Evolutionary conservation across 2,329 filamentous ascomycete species (phyloP).

Genomic region (Talaromyces sp.): DNA sequence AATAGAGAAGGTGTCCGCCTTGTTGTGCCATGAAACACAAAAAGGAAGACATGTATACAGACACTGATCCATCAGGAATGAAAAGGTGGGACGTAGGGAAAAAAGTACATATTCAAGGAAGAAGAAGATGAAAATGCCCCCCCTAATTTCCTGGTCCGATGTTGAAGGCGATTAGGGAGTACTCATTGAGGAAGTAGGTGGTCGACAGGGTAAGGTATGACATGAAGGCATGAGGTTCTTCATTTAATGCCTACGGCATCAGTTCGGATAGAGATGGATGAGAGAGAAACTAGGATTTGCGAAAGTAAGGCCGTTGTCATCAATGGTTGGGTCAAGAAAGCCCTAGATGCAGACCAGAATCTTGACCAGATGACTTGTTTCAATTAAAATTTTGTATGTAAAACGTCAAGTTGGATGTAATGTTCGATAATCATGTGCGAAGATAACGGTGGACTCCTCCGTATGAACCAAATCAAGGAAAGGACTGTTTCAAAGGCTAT

Average conservation of each 20-base stretch:
- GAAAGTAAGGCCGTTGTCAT: neutral
- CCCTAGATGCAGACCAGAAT: neutral
- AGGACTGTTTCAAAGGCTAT: slow-evolving; percentile 6
- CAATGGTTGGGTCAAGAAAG: neutral
- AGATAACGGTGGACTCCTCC: neutral
- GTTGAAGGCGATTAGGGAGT: no score
- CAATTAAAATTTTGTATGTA: slow-evolving; percentile 1
- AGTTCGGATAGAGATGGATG: neutral
- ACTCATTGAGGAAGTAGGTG: neutral
- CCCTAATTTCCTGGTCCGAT: no score
- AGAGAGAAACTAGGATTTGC: neutral
- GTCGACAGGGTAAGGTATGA: neutral
- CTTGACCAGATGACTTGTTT: slow-evolving; percentile 1
- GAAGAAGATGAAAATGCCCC: no score
- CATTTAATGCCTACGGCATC: neutral
- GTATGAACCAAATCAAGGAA: neutral
- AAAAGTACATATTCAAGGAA: no score
- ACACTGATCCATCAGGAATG: no score
- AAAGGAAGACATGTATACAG: no score
- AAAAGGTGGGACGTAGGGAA: no score
- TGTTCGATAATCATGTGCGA: no score
- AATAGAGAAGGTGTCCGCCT: no score
- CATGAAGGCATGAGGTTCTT: neutral
- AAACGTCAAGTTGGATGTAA: neutral
- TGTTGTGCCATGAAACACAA: no score